Evolutionary conservation across 2,329 filamentous ascomycete species (phyloP).

Genomic region (Dryadomyces quercivorus): DNA sequence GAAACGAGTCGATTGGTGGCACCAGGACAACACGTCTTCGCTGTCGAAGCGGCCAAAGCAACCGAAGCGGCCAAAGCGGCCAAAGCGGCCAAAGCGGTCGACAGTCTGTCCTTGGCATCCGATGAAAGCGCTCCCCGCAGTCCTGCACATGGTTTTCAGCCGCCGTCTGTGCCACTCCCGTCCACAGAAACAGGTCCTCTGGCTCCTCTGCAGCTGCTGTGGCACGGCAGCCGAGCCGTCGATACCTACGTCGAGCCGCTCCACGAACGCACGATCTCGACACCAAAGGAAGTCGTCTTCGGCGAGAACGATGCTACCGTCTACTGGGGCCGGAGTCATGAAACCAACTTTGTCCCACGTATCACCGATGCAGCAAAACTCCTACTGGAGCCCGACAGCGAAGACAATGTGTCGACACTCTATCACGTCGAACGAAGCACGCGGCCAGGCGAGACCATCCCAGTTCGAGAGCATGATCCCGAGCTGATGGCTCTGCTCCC

Average conservation of each 20-base stretch:
- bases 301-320: conserved; percentile 3
- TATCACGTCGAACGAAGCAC: conserved; percentile 1
- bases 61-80: no score
- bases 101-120: no score
- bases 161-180: no score
- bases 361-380: conserved; percentile 1
- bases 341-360: conserved; percentile 2
- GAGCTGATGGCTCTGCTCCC: not conserved
- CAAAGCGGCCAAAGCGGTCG: no score
- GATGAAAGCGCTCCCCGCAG: no score
- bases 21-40: not conserved
- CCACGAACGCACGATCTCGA: not conserved
- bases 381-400: not conserved
- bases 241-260: not conserved
- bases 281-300: conserved; percentile 1
- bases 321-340: conserved; percentile 3
- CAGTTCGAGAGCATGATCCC: not conserved
- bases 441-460: not conserved
- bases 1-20: not conserved
- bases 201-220: not conserved
- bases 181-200: not conserved
- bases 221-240: conserved; percentile 1
- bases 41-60: not conserved
- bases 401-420: not conserved
- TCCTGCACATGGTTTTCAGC: no score